A percentile compares a stretch with the other conserved stretches of the same genome.
Conservation (phyloP, 768 basidiomycete genomes). For the Boletus pseudopeckii region DNA sequence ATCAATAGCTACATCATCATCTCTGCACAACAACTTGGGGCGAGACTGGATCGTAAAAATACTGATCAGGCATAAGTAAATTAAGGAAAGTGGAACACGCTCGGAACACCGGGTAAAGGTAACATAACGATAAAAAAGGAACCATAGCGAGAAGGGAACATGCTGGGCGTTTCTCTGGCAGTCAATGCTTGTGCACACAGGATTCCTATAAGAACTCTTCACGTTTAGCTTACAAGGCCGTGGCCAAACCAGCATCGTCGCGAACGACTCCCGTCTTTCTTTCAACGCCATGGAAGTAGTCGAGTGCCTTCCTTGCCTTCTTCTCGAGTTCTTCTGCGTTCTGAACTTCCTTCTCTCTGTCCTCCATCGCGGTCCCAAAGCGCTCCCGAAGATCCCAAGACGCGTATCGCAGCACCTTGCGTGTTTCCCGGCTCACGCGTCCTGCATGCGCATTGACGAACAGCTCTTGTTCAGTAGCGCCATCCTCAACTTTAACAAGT, state of each 20-base stretch:
- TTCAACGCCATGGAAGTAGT: slow-evolving; percentile 59
- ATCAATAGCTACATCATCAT: slow-evolving; percentile 7
- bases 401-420: slow-evolving; percentile 88
- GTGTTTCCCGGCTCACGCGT: slow-evolving; percentile 77
- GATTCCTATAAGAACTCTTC: slow-evolving; percentile 1
- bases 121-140: slow-evolving; percentile 6
- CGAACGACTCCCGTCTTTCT: slow-evolving; percentile 44
- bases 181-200: neutral
- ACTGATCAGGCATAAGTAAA: slow-evolving; percentile 8
- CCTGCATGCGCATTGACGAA: slow-evolving; percentile 67
- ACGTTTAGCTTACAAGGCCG: slow-evolving; percentile 3
- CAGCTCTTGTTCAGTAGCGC: slow-evolving; percentile 46
- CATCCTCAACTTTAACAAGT: slow-evolving; percentile 47
- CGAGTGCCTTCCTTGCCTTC: slow-evolving; percentile 64
- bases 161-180: neutral
- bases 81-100: slow-evolving; percentile 8
- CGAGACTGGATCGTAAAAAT: slow-evolving; percentile 10
- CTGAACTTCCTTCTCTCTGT: slow-evolving; percentile 70
- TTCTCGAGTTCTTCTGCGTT: slow-evolving; percentile 72
- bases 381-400: slow-evolving; percentile 87
- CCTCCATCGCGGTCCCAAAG: slow-evolving; percentile 79
- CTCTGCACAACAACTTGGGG: neutral
- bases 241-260: slow-evolving; percentile 21
- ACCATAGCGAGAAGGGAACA: neutral
- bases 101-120: neutral